Conservation (phyloP, 495 filamentous ascomycete genomes). For the Elasticomyces elasticus region DNA sequence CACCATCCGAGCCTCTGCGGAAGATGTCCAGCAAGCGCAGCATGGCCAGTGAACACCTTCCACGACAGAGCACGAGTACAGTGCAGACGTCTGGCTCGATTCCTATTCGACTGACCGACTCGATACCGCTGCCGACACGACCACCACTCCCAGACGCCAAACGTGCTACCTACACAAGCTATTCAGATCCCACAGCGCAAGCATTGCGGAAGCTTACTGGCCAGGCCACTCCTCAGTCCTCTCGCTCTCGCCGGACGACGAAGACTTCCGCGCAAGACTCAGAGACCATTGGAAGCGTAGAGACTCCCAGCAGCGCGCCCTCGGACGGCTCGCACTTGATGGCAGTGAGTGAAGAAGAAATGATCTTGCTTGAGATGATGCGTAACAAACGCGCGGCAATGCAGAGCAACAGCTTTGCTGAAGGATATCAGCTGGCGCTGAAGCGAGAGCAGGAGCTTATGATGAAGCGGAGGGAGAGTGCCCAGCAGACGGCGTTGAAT, state of each 20-base stretch:
- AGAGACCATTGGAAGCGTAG: constrained; percentile 5
- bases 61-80: constrained; percentile 16
- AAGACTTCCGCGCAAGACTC: constrained; percentile 1
- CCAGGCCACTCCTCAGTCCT: background rate
- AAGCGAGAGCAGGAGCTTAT: constrained; percentile 18
- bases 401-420: constrained; percentile 58
- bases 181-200: background rate
- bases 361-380: constrained; percentile 72
- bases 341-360: constrained; percentile 78
- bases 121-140: background rate
- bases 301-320: constrained; percentile 13
- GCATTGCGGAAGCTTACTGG: constrained; percentile 4
- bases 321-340: constrained; percentile 49
- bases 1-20: background rate
- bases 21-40: constrained; percentile 9
- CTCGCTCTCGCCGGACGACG: background rate
- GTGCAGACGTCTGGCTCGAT: constrained; percentile 16
- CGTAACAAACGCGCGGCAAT: constrained; percentile 66
- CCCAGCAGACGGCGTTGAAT: constrained; percentile 12
- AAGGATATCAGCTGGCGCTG: constrained; percentile 35
- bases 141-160: background rate
- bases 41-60: background rate
- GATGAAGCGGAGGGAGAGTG: constrained; percentile 1
- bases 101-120: constrained; percentile 12
- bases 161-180: background rate